phyloP scores from a whole-genome alignment of 2,329 filamentous ascomycete species.

The Hirsutella thompsonii region DNA sequence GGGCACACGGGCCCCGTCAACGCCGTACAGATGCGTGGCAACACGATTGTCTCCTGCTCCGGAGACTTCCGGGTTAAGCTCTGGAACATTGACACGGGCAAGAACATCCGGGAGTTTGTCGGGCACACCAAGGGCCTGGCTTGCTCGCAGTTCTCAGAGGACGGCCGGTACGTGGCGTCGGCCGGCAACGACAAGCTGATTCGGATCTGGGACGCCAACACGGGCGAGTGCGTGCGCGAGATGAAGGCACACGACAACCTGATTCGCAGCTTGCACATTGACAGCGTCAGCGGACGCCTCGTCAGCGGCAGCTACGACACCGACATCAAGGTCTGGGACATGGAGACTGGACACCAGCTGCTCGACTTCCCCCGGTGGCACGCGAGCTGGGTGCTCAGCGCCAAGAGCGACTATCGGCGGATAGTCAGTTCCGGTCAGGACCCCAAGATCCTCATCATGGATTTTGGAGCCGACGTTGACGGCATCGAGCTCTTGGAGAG shows the following conservation, averaged over 20 bases:
- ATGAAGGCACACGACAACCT: conserved; percentile 75
- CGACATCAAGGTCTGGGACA: conserved; percentile 89
- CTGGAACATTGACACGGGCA: conserved; percentile 86
- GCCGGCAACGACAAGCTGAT: conserved; percentile 94
- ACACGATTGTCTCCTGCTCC: conserved; percentile 84
- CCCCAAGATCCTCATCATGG: conserved; percentile 81
- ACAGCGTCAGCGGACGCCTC: conserved; percentile 73
- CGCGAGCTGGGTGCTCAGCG: conserved; percentile 88
- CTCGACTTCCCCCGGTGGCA: conserved; percentile 92
- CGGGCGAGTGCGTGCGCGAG: conserved; percentile 68
- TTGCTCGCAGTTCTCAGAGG: conserved; percentile 91
- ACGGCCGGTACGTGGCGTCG: conserved; percentile 84
- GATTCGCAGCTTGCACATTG: conserved; percentile 82
- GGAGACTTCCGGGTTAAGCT: conserved; percentile 89
- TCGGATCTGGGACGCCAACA: conserved; percentile 90
- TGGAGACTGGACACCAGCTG: conserved; percentile 63
- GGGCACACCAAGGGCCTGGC: conserved; percentile 89
- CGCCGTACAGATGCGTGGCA: conserved; percentile 86
- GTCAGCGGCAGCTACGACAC: conserved; percentile 91
- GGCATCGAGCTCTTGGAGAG: conserved; percentile 48
- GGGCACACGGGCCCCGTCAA: conserved; percentile 92
- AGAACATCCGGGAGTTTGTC: conserved; percentile 78
- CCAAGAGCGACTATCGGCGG: conserved; percentile 88
- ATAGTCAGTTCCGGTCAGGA: conserved; percentile 95
- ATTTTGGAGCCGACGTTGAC: conserved; percentile 59